Percentiles rank a stretch among this genome's conserved stretches.
Conservation (phyloP, 768 basidiomycete genomes). For the Boletus rubroflammeus region DNA sequence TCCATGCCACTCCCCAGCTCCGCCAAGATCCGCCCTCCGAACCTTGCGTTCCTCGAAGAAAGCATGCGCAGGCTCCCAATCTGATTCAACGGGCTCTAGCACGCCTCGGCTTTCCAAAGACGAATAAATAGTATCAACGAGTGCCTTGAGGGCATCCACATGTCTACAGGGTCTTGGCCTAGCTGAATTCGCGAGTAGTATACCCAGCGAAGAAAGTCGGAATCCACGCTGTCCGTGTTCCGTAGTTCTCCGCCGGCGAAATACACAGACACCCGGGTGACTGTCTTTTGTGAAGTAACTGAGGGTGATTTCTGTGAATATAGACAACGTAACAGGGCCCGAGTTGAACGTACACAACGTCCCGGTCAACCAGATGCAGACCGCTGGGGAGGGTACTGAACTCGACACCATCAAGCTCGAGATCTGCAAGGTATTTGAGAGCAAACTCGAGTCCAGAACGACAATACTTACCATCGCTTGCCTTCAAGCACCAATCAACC, state of each 20-base stretch:
- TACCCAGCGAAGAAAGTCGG: constrained; percentile 73
- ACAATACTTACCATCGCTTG: constrained; percentile 52
- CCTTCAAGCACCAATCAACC: constrained; percentile 75
- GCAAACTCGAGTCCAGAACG: not conserved
- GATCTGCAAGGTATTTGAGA: constrained; percentile 38
- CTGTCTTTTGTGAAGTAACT: constrained; percentile 73
- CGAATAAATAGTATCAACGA: constrained; percentile 53
- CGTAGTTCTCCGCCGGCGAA: constrained; percentile 61
- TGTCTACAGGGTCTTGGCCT: constrained; percentile 78
- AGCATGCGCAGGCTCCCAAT: constrained; percentile 58
- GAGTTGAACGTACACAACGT: constrained; percentile 62
- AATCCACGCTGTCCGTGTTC: constrained; percentile 77
- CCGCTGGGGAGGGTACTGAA: constrained; percentile 82
- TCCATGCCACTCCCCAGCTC: constrained; percentile 59
- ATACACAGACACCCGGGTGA: constrained; percentile 71
- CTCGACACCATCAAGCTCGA: constrained; percentile 68
- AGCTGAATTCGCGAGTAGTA: constrained; percentile 61
- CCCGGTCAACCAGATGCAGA: constrained; percentile 72
- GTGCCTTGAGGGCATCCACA: constrained; percentile 56
- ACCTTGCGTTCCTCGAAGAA: constrained; percentile 68
- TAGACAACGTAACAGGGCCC: not conserved
- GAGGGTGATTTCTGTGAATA: constrained; percentile 12
- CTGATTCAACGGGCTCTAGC: constrained; percentile 48
- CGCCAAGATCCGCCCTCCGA: constrained; percentile 46
- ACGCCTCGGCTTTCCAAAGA: constrained; percentile 44